Percentiles rank a stretch among this genome's conserved stretches.
These are phyloP conservation scores for Erodium maritimum DNA, from an alignment of 345 rosid genomes.

Conservation along the genomic window DNA sequence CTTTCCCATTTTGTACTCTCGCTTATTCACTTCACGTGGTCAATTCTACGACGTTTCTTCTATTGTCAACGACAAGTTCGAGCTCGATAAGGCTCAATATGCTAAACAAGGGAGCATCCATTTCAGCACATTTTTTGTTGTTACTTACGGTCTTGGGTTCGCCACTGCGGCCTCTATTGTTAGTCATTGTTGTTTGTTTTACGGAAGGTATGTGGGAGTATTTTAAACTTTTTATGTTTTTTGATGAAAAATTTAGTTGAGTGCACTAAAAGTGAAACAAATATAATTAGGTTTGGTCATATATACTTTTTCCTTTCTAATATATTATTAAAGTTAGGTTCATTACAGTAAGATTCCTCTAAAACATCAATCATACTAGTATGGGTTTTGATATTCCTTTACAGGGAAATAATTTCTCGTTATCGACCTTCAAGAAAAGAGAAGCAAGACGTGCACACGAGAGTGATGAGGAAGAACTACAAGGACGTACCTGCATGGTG, in stretches of 20 bases:
- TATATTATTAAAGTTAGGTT: too few relatives aligned
- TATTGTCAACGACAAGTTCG: constrained; percentile 60
- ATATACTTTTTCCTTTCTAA: too few relatives aligned
- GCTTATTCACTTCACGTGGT: constrained; percentile 54
- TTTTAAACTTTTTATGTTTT: too few relatives aligned
- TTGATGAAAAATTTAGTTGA: too few relatives aligned
- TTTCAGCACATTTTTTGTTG: constrained; percentile 73
- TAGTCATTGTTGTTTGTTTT: constrained; percentile 69
- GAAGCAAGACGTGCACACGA: constrained; percentile 29
- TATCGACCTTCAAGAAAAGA: too few relatives aligned
- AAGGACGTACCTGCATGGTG: constrained; percentile 30
- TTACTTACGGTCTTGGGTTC: constrained; percentile 81
- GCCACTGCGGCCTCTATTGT: constrained; percentile 83
- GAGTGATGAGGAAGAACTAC: constrained; percentile 31
- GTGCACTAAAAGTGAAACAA: too few relatives aligned
- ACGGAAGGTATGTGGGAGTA: constrained; percentile 97
- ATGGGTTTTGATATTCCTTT: too few relatives aligned
- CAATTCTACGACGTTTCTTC: constrained; percentile 60
- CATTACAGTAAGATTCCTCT: too few relatives aligned
- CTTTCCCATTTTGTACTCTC: constrained; percentile 72
- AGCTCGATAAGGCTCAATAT: constrained; percentile 60
- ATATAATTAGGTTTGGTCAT: too few relatives aligned
- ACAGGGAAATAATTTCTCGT: too few relatives aligned
- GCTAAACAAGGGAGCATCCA: constrained; percentile 74
- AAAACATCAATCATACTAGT: too few relatives aligned